Conservation (phyloP, 345 rosid genomes). For the Garcia nutans region DNA sequence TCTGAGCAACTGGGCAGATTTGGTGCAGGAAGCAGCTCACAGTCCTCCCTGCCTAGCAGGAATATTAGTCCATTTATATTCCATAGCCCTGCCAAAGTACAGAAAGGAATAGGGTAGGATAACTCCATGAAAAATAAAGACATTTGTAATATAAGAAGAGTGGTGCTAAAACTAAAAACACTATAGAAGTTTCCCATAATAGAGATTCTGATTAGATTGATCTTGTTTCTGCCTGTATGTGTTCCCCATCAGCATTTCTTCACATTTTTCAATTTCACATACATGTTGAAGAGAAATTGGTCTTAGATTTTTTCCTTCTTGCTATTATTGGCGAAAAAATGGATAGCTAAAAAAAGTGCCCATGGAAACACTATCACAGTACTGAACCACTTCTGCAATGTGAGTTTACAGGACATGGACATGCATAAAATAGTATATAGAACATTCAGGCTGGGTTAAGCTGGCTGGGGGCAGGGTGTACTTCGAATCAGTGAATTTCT, state of each 20-base stretch:
- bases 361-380: background rate
- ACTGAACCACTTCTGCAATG: background rate
- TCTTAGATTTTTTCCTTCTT: background rate
- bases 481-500: background rate
- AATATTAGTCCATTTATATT: too few species aligned
- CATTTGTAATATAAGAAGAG: too few species aligned
- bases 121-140: too few species aligned
- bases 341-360: background rate
- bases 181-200: background rate
- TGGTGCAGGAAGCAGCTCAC: background rate
- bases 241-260: background rate
- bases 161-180: too few species aligned
- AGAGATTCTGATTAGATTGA: background rate
- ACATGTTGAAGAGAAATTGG: too few species aligned
- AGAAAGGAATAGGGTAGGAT: too few species aligned
- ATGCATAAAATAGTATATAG: too few species aligned
- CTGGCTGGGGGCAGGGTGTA: background rate
- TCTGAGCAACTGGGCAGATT: background rate
- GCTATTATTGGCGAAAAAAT: background rate
- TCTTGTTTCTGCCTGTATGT: background rate
- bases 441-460: background rate
- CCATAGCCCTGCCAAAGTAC: too few species aligned
- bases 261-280: too few species aligned
- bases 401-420: background rate
- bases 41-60: background rate